Evolutionary conservation across 805 yeast species (phyloP).

Genomic region (Starmerella powellii): DNA sequence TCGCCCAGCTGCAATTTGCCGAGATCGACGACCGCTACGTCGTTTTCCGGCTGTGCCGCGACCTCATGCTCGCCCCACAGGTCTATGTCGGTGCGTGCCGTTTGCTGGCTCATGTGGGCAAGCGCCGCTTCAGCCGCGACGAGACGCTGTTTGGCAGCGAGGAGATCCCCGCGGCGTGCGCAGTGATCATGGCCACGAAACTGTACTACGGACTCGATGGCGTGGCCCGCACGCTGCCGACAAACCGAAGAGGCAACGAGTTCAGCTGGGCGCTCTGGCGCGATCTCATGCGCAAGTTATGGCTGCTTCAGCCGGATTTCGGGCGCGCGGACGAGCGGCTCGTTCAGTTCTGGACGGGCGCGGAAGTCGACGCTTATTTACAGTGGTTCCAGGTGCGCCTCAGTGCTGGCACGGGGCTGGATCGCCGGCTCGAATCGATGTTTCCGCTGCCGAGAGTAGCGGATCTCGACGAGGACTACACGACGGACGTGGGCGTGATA

Average conservation of each 20-base stretch:
- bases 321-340: conserved; percentile 28
- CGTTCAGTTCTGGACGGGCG: conserved; percentile 39
- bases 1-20: conserved; percentile 1
- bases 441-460: conserved; percentile 18
- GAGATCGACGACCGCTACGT: conserved; percentile 9
- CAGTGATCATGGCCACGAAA: conserved; percentile 15
- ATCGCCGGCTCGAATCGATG: conserved; percentile 16
- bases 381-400: conserved; percentile 35
- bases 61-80: conserved; percentile 41
- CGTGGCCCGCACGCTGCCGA: conserved; percentile 6
- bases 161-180: conserved; percentile 14
- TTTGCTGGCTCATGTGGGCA: conserved; percentile 17
- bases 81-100: conserved; percentile 32
- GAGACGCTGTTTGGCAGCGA: conserved; percentile 1
- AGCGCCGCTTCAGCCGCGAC: neutral
- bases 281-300: conserved; percentile 25
- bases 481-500: conserved; percentile 6
- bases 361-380: conserved; percentile 37
- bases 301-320: conserved; percentile 21
- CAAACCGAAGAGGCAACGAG: conserved; percentile 9
- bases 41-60: conserved; percentile 22
- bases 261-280: conserved; percentile 29
- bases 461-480: neutral
- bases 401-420: neutral
- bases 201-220: conserved; percentile 23